Percentiles rank a stretch among this genome's conserved stretches.
These are phyloP conservation scores for Nevesoporus exiguus DNA, from an alignment of 768 basidiomycete genomes.

Conservation along the genomic window DNA sequence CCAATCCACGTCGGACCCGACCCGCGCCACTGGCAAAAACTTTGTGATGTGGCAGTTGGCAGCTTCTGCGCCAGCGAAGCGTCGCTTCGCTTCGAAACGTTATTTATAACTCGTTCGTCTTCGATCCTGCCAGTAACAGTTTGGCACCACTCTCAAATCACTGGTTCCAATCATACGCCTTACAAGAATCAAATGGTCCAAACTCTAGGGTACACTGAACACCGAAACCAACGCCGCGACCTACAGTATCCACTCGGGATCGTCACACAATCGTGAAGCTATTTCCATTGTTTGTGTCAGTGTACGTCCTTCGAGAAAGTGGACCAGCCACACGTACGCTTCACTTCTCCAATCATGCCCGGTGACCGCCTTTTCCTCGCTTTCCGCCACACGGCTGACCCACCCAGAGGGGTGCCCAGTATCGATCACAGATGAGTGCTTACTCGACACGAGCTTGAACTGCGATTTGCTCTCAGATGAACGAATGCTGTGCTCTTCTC, in stretches of 20 bases:
- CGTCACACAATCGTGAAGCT: slow-evolving; percentile 17
- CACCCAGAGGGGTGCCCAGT: slow-evolving; percentile 68
- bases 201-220: too few species aligned
- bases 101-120: too few species aligned
- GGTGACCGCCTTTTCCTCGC: slow-evolving; percentile 39
- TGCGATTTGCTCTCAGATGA: slow-evolving; percentile 51
- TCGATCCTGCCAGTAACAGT: too few species aligned
- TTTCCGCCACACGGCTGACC: slow-evolving; percentile 53
- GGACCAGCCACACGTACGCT: slow-evolving; percentile 37
- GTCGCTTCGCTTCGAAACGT: too few species aligned
- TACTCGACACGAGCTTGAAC: slow-evolving; percentile 78
- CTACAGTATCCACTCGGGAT: neutral
- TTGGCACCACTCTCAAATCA: too few species aligned
- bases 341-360: slow-evolving; percentile 55
- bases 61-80: too few species aligned
- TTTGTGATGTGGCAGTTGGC: too few species aligned
- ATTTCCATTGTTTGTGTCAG: neutral
- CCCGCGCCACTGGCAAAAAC: too few species aligned
- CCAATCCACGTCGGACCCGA: too few species aligned
- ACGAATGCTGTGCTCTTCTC: slow-evolving; percentile 39
- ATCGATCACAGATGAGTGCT: slow-evolving; percentile 64
- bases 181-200: too few species aligned
- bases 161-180: too few species aligned
- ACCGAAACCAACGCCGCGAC: too few species aligned
- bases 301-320: neutral